These are phyloP conservation scores for carrot (Daucus carota) DNA, from an alignment of 129 eudicot genomes.

Conservation along the genomic window DH1_v3.0 NC_030382.2:36904501-36905000, in stretches of 20 bases:
- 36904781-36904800: background rate
- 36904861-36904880: background rate
- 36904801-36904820: background rate
- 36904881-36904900: constrained; percentile 38
- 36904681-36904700: background rate
- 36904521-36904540: no score
- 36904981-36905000: constrained; percentile 26
- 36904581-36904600: no score
- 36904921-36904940: constrained; percentile 37
- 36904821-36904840: background rate
- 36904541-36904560: no score
- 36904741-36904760: no score
- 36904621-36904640: background rate
- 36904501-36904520: no score
- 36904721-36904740: background rate
- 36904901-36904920: constrained; percentile 41
- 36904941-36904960: constrained; percentile 21
- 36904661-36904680: background rate
- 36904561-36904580: no score
- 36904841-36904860: constrained; percentile 4
- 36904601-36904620: background rate
- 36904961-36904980: constrained; percentile 31
- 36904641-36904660: background rate
- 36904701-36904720: background rate
- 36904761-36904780: background rate